Conservation (phyloP, 2,329 filamentous ascomycete genomes). For the Tolypocladium cylindrosporum region DNA sequence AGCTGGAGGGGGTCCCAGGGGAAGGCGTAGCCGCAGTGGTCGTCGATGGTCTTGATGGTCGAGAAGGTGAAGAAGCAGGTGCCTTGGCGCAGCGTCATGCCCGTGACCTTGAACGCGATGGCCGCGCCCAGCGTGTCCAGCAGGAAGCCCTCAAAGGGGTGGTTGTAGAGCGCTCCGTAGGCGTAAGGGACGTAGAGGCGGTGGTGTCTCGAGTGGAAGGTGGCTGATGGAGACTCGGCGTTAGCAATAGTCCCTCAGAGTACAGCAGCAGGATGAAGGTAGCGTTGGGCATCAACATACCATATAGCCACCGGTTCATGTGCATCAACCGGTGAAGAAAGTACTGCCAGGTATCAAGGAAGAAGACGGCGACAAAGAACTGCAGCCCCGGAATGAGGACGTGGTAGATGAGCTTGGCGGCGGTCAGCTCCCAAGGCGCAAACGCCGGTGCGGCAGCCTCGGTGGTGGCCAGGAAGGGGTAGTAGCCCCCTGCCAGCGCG, state of each 20-base stretch:
- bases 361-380: slow-evolving; percentile 60
- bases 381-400: slow-evolving; percentile 66
- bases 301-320: slow-evolving; percentile 93
- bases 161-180: slow-evolving; percentile 94
- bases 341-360: slow-evolving; percentile 97
- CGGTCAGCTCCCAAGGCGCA: slow-evolving; percentile 68
- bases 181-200: slow-evolving; percentile 96
- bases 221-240: slow-evolving; percentile 48
- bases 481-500: slow-evolving; percentile 68
- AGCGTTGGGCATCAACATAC: slow-evolving; percentile 41
- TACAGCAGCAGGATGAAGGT: neutral
- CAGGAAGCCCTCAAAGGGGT: slow-evolving; percentile 87
- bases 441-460: slow-evolving; percentile 60
- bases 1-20: slow-evolving; percentile 92
- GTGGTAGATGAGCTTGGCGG: slow-evolving; percentile 74
- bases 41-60: slow-evolving; percentile 93
- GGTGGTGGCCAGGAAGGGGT: slow-evolving; percentile 56
- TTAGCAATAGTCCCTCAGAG: slow-evolving; percentile 21
- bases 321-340: slow-evolving; percentile 96
- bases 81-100: slow-evolving; percentile 77
- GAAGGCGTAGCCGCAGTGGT: slow-evolving; percentile 93
- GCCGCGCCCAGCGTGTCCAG: slow-evolving; percentile 85
- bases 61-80: slow-evolving; percentile 85
- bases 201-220: slow-evolving; percentile 92
- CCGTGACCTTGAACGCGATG: slow-evolving; percentile 68